phyloP scores from a whole-genome alignment of 208 protist genomes.

The Acanthamoeba healyi region DNA sequence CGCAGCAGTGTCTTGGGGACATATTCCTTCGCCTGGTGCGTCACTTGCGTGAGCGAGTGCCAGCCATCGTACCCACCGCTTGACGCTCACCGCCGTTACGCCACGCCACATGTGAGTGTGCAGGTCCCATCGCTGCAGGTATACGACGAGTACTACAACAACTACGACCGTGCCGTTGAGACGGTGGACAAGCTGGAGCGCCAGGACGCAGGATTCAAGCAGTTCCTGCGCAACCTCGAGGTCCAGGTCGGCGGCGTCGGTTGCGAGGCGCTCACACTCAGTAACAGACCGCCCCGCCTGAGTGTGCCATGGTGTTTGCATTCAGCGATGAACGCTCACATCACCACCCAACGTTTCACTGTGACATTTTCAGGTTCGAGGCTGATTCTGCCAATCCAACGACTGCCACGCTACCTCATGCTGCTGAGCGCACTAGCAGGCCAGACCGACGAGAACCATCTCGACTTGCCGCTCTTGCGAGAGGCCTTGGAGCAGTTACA shows the following conservation, averaged over 20 bases:
- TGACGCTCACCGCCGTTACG: too few species aligned
- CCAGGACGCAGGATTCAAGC: not conserved
- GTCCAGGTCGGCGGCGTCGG: not conserved
- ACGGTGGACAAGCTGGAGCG: slow-evolving; percentile 52
- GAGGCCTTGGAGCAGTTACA: not conserved
- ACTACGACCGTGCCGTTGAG: slow-evolving; percentile 39
- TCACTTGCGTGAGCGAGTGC: too few species aligned
- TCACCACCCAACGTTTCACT: too few species aligned
- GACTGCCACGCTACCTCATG: slow-evolving; percentile 49
- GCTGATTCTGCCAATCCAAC: slow-evolving; percentile 48
- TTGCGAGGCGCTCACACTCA: not conserved
- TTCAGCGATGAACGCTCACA: too few species aligned
- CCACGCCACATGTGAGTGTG: not conserved
- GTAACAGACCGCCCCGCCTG: not conserved
- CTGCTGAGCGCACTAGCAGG: not conserved
- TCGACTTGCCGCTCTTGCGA: not conserved
- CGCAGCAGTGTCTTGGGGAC: not conserved
- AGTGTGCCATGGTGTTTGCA: too few species aligned
- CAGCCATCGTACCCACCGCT: too few species aligned
- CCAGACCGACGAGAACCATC: not conserved
- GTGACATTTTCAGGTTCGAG: slow-evolving; percentile 26
- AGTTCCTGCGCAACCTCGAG: slow-evolving; percentile 11
- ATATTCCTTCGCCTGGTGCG: slow-evolving; percentile 39
- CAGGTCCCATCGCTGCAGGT: slow-evolving; percentile 44
- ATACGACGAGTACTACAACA: slow-evolving; percentile 60